phyloP scores from a whole-genome alignment of 257 asterid genomes.

The Solanum arcanum region DNA sequence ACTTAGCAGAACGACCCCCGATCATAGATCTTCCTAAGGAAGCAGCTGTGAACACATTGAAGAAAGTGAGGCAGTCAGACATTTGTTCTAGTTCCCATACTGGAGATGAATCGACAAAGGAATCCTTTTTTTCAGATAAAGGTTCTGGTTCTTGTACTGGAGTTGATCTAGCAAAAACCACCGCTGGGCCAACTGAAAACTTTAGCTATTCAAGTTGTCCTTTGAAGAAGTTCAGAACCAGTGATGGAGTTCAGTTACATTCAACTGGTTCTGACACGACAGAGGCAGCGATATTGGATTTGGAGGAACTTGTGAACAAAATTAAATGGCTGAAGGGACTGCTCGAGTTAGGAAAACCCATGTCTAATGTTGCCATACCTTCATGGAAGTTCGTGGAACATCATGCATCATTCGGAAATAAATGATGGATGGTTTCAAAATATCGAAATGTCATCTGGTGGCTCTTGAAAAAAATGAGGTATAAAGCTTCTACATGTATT shows the following conservation, averaged over 20 bases:
- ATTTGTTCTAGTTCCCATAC: not conserved
- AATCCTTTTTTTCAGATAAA: not conserved
- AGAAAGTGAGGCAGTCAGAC: not conserved
- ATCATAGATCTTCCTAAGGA: not conserved
- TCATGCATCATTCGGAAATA: not conserved
- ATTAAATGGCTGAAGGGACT: conserved; percentile 15
- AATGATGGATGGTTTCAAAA: not conserved
- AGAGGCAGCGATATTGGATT: conserved; percentile 17
- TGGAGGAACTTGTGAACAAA: conserved; percentile 17
- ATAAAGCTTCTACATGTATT: not conserved
- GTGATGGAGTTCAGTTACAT: not conserved
- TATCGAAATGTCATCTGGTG: not conserved
- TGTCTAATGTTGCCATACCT: not conserved
- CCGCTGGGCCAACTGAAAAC: not conserved
- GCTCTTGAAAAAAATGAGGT: not conserved
- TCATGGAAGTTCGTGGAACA: conserved; percentile 18
- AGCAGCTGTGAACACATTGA: not conserved
- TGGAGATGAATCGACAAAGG: not conserved
- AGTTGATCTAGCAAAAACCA: not conserved
- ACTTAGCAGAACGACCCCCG: not conserved
- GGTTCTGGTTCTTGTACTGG: not conserved
- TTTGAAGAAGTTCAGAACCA: not conserved
- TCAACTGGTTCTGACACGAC: not conserved
- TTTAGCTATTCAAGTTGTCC: not conserved
- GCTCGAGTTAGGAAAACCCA: not conserved